Base-by-base conservation (phyloP, 106 monocot genomes). In the Chionographis japonica region DNA sequence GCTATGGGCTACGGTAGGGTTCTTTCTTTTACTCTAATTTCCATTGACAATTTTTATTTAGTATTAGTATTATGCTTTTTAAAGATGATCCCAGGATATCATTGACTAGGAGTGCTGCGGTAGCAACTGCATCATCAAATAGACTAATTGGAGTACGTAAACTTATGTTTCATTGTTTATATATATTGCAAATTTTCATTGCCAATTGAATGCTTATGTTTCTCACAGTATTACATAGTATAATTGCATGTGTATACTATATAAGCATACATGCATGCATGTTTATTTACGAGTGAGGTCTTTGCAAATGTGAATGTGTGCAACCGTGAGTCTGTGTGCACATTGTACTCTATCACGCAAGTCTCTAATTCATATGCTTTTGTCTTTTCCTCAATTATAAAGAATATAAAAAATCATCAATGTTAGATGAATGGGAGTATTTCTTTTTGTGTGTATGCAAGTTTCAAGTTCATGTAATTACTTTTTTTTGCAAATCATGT, bases 71-170 rank as follows among this genome's bases (percentile, higher is more conserved):
- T 64, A 10, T 64, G 8, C 15, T 43, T 19, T 5, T 16, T 43
- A 17, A 39, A 50, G 18, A 37, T 55, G 41, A 60, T 51, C 19
- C 15, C 79, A 79, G 79, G 79, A 35, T 62, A 12, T 72, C 78
- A 15, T 40, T 79, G 68, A 60, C 73, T 40, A 79, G 53, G 62
- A 54, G 40, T 17, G 57, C 62, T 15, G 37, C 54, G 49, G n/a
- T 68, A 15, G 49, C 79, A 13, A 56, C 56, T 79, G 72, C 49
- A 14, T 68, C 66, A 58, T 74, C 56, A 56, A 78, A 37, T 37
- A 78, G 56, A 61, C 43, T 42, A 17, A 40, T 51, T 9, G 39
- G 58, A 49, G 73, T 79, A 72, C 67, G 72, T 61, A 11, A 54
- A 27, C 40, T 67, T 56, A 42, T 37, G 16, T n/a, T 19, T 15